Percentiles rank a stretch among this genome's conserved stretches.
Conservation (phyloP, 768 basidiomycete genomes). For the Amanita rubescens region DNA sequence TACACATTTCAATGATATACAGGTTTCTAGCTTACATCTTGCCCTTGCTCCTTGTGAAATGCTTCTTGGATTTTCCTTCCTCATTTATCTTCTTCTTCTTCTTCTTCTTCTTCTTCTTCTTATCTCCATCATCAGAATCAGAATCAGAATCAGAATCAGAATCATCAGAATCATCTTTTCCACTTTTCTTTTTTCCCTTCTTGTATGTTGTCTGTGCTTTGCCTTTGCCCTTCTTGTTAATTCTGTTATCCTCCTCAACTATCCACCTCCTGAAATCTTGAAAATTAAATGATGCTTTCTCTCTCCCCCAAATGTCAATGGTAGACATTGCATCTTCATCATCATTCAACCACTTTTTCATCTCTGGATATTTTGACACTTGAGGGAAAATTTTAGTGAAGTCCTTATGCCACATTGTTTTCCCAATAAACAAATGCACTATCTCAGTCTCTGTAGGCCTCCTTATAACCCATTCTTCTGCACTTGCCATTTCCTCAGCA, state of each 20-base stretch:
- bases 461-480: not conserved
- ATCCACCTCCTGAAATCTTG: not conserved
- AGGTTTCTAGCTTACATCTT: too few species aligned
- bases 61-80: too few species aligned
- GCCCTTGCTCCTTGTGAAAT: too few species aligned
- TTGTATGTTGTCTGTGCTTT: too few species aligned
- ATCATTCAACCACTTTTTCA: not conserved
- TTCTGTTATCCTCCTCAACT: not conserved
- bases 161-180: too few species aligned
- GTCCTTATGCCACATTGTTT: not conserved
- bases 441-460: not conserved
- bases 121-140: not conserved
- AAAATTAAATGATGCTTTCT: not conserved
- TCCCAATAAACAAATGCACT: not conserved
- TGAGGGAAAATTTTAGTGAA: not conserved
- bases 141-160: too few species aligned
- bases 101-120: too few species aligned
- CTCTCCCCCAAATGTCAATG: not conserved
- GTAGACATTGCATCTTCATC: not conserved
- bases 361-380: not conserved
- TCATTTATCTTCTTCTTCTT: not conserved
- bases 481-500: not conserved
- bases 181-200: too few species aligned
- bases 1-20: too few species aligned
- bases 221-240: too few species aligned